Conservation (phyloP, 2,329 filamentous ascomycete species). For the Fusarium sarcochroum region DNA sequence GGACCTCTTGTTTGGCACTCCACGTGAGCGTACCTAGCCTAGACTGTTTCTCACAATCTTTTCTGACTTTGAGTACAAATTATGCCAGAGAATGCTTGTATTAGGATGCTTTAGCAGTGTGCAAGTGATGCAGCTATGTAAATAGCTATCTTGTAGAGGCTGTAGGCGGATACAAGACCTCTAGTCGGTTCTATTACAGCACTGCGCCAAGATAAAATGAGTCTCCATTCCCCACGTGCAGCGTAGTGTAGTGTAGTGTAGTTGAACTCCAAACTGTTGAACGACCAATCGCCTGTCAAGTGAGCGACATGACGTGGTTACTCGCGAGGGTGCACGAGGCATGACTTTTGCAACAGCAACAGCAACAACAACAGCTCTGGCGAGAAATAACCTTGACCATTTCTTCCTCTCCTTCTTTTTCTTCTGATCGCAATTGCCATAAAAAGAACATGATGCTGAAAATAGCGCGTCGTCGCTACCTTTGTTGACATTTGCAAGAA, state of each 20-base stretch:
- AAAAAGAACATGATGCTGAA: not conserved
- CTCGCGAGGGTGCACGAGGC: constrained; percentile 35
- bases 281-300: not conserved
- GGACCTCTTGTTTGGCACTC: constrained; percentile 17
- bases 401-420: not conserved
- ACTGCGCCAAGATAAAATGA: not conserved
- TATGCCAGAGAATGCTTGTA: not conserved
- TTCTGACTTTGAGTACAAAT: not conserved
- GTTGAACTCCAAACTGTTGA: not conserved
- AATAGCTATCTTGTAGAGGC: constrained; percentile 5
- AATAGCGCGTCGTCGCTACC: not conserved
- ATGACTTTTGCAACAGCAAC: constrained; percentile 22
- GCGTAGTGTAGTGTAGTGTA: not conserved
- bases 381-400: not conserved
- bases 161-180: not conserved
- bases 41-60: not conserved
- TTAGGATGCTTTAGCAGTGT: not conserved
- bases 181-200: constrained; percentile 3
- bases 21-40: constrained; percentile 17
- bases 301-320: constrained; percentile 29
- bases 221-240: constrained; percentile 5
- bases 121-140: not conserved
- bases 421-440: too few relatives aligned
- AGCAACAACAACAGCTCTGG: constrained; percentile 8
- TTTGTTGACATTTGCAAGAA: not conserved